A percentile compares a stretch with the other conserved stretches of the same genome.
Conservation (phyloP, 768 basidiomycete genomes). For the Tulasnella sp. region DNA sequence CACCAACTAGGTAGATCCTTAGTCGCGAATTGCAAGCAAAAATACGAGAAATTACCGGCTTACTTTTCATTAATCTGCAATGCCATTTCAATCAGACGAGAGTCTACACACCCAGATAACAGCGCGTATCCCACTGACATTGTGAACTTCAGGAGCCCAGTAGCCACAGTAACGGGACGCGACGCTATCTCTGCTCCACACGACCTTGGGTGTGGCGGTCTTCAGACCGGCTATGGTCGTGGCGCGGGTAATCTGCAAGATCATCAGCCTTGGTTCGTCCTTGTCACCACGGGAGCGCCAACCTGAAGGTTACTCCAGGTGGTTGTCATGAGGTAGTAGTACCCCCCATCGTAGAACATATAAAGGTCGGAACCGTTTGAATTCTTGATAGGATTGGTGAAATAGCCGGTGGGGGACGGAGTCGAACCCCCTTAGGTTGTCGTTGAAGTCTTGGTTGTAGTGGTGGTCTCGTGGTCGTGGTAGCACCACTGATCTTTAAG, state of each 20-base stretch:
- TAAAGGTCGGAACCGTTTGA: slow-evolving; percentile 23
- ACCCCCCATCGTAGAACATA: slow-evolving; percentile 18
- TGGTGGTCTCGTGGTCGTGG: no score
- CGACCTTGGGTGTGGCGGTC: background rate
- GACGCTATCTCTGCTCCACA: background rate
- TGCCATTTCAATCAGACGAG: no score
- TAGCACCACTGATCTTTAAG: background rate
- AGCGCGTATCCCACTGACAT: background rate
- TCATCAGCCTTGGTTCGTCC: background rate
- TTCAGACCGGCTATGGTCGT: background rate
- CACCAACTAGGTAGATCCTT: no score
- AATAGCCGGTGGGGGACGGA: background rate
- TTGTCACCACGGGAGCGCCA: background rate
- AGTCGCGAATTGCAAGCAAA: no score
- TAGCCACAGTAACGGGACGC: background rate
- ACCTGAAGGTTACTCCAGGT: background rate
- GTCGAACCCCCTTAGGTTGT: background rate
- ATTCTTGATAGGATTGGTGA: slow-evolving; percentile 25
- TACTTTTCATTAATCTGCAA: no score
- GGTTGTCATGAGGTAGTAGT: background rate
- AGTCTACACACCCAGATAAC: no score
- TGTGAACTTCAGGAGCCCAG: background rate
- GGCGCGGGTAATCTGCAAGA: background rate
- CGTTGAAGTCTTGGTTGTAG: background rate
- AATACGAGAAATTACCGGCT: no score